Percentiles rank a stretch among this genome's conserved stretches.
Evolutionary conservation across 2,329 filamentous ascomycete genomes (phyloP).

Genomic region (Cytospora leucostoma): DNA sequence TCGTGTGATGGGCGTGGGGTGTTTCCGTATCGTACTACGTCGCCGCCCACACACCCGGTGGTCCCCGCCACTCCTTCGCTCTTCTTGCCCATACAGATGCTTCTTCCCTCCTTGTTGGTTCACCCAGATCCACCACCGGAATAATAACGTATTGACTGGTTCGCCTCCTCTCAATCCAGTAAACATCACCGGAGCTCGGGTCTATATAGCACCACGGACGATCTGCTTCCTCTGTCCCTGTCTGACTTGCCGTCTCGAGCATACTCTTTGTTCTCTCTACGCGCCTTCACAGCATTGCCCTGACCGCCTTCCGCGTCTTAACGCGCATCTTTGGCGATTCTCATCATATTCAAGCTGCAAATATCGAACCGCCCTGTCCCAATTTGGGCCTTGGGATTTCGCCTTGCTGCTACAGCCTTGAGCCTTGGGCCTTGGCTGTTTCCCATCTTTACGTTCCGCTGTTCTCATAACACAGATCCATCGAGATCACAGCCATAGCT

Average conservation of each 20-base stretch:
- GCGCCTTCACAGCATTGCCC: constrained; percentile 15
- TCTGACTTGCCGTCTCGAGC: constrained; percentile 4
- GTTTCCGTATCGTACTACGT: constrained; percentile 8
- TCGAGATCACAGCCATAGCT: not conserved
- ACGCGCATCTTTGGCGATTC: constrained; percentile 8
- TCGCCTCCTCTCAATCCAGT: constrained; percentile 15
- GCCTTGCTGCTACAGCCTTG: constrained; percentile 13
- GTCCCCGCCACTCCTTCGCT: not conserved
- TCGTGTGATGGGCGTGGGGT: constrained; percentile 17
- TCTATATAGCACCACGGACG: constrained; percentile 16
- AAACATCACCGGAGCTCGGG: constrained; percentile 9
- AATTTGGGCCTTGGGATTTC: constrained; percentile 5
- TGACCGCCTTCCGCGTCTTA: constrained; percentile 4
- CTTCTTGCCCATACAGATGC: not conserved
- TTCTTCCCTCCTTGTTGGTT: constrained; percentile 5
- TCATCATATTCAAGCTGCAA: constrained; percentile 3
- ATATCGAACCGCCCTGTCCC: constrained; percentile 10
- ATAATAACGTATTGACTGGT: constrained; percentile 1
- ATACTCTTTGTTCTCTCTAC: constrained; percentile 12
- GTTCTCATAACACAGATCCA: not conserved
- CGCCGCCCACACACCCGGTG: constrained; percentile 3
- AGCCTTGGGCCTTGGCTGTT: constrained; percentile 14
- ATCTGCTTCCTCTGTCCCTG: constrained; percentile 11
- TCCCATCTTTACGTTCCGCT: constrained; percentile 1
- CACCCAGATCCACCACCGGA: constrained; percentile 12